Percentiles rank a stretch among this genome's conserved stretches.
Conservation (phyloP, 2,329 filamentous ascomycete genomes). For the Pseudopithomyces maydicus region DNA sequence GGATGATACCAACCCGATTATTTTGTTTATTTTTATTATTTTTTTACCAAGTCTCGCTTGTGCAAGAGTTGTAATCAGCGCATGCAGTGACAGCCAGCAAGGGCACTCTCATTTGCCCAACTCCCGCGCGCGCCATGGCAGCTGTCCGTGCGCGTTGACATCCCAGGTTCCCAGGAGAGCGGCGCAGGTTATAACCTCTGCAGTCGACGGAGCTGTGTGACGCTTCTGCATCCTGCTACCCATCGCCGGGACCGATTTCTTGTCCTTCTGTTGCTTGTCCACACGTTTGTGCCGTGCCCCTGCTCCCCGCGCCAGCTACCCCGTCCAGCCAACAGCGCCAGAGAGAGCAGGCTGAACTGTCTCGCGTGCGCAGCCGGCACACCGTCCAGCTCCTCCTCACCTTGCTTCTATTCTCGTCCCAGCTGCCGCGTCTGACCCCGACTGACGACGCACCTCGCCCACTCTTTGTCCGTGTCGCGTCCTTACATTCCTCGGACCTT, state of each 20-base stretch:
- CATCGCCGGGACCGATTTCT: constrained; percentile 5
- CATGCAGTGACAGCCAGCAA: background rate
- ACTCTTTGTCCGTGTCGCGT: constrained; percentile 9
- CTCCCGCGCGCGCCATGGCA: constrained; percentile 5
- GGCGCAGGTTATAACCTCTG: constrained; percentile 7
- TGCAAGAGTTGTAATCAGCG: background rate
- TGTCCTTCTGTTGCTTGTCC: background rate
- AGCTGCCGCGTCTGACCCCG: constrained; percentile 4
- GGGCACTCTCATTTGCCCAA: constrained; percentile 5
- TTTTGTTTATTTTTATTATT: background rate
- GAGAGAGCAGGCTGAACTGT: background rate
- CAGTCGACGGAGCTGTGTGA: constrained; percentile 8
- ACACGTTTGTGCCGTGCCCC: background rate
- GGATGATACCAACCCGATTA: constrained; percentile 2
- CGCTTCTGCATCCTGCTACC: constrained; percentile 9
- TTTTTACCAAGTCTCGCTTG: background rate
- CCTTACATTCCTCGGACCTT: constrained; percentile 22
- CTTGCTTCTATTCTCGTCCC: constrained; percentile 1
- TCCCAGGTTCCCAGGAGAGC: constrained; percentile 10
- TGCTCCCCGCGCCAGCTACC: background rate
- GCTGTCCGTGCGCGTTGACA: constrained; percentile 9
- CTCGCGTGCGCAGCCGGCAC: background rate
- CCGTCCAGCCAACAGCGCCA: background rate
- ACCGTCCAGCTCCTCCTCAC: background rate
- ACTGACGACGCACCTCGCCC: constrained; percentile 1